Conservation (phyloP, 495 filamentous ascomycete genomes). For the Amphirosellinia nigrospora region DNA sequence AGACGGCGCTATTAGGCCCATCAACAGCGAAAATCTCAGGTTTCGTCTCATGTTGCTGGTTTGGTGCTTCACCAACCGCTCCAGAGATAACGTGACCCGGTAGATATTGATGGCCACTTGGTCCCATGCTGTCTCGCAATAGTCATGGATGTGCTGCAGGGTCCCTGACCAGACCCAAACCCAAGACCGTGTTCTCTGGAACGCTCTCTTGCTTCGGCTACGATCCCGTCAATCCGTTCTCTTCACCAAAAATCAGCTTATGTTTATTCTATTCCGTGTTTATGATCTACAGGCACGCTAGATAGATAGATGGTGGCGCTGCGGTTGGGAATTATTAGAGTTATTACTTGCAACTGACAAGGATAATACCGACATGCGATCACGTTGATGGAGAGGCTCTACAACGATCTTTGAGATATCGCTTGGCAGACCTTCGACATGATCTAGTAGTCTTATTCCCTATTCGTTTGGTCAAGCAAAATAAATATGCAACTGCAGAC, state of each 20-base stretch:
- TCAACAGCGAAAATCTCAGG: slow-evolving; percentile 24
- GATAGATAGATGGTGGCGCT: slow-evolving; percentile 5
- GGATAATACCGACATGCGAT: neutral
- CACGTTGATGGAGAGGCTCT: slow-evolving; percentile 3
- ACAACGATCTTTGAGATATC: neutral
- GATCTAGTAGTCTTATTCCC: neutral
- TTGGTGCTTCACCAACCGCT: neutral
- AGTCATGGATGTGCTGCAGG: slow-evolving; percentile 21
- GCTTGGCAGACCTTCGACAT: neutral
- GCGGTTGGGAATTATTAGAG: neutral
- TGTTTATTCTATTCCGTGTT: neutral
- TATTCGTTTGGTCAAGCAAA: neutral
- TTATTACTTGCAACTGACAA: neutral
- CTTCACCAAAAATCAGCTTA: neutral
- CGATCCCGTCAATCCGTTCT: slow-evolving; percentile 20
- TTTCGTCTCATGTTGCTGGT: slow-evolving; percentile 31
- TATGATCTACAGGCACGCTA: neutral
- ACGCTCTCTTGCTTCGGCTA: neutral
- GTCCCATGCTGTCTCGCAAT: slow-evolving; percentile 9
- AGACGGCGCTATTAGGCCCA: slow-evolving; percentile 28
- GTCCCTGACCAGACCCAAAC: neutral
- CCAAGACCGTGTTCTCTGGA: neutral
- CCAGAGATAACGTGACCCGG: neutral
- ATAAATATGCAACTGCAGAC: neutral
- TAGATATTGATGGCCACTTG: neutral